These are phyloP conservation scores for Beauveria australis DNA, from an alignment of 2,329 filamentous ascomycete genomes.

Conservation along the genomic window DNA sequence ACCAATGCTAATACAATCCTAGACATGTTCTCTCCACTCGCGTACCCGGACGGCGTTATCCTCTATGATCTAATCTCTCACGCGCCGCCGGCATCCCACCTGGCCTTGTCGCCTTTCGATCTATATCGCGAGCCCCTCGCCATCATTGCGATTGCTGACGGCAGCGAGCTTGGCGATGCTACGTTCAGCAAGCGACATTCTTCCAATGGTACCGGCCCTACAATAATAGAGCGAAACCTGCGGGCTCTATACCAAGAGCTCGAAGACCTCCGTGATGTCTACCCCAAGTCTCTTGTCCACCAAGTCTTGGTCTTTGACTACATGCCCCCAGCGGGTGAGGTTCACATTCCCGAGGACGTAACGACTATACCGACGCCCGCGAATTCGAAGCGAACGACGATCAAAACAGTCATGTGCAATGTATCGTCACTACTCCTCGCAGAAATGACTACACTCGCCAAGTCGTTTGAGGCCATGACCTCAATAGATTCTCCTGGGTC, in stretches of 20 bases:
- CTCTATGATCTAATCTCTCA: conserved; percentile 83
- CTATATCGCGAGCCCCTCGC: conserved; percentile 77
- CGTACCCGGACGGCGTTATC: conserved; percentile 77
- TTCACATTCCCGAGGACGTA: conserved; percentile 58
- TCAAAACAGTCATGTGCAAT: conserved; percentile 74
- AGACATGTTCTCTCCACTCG: conserved; percentile 92
- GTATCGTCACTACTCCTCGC: conserved; percentile 65
- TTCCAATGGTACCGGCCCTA: conserved; percentile 39
- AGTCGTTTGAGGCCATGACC: conserved; percentile 62
- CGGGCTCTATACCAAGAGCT: conserved; percentile 58
- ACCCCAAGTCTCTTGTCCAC: conserved; percentile 69
- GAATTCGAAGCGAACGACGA: conserved; percentile 66
- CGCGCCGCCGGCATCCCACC: conserved; percentile 68
- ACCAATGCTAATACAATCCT: conserved; percentile 12
- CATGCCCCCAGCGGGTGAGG: conserved; percentile 36
- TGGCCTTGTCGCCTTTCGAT: conserved; percentile 80
- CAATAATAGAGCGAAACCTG: conserved; percentile 48
- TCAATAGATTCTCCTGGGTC: conserved; percentile 70
- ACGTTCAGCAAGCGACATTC: conserved; percentile 48
- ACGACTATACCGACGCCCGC: conserved; percentile 61
- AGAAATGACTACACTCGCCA: conserved; percentile 67
- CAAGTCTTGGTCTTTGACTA: conserved; percentile 77
- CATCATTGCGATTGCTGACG: conserved; percentile 79
- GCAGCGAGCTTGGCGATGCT: conserved; percentile 53
- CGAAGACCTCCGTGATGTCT: conserved; percentile 61